Conservation (phyloP, 2,329 filamentous ascomycete genomes). For the Sclerotinia minor region DNA sequence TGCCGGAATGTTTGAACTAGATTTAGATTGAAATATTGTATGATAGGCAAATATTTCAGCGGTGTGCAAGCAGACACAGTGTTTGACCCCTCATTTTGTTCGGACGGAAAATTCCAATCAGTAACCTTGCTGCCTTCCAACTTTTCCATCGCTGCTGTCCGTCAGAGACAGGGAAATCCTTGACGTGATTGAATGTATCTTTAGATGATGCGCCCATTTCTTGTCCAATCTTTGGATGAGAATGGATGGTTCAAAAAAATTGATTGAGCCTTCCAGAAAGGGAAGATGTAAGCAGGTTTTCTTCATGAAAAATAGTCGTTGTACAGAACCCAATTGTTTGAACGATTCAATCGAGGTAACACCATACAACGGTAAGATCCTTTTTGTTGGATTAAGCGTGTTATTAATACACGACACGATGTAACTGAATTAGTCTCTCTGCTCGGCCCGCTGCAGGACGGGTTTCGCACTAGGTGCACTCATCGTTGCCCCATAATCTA, state of each 20-base stretch:
- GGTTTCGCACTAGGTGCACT: constrained; percentile 24
- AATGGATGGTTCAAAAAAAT: not conserved
- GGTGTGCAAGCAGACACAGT: constrained; percentile 14
- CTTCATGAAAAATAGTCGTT: constrained; percentile 1
- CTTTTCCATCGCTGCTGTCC: not conserved
- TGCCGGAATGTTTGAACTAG: constrained; percentile 4
- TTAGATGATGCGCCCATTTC: not conserved
- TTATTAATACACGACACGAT: constrained; percentile 18
- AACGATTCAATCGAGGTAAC: not conserved
- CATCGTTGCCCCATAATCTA: not conserved
- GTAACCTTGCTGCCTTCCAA: not conserved
- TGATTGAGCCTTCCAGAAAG: constrained; percentile 3
- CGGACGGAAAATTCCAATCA: constrained; percentile 13
- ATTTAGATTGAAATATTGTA: constrained; percentile 1
- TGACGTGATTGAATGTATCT: not conserved
- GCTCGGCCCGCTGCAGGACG: constrained; percentile 40
- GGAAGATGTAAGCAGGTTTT: constrained; percentile 12
- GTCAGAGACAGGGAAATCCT: constrained; percentile 9
- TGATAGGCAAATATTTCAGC: not conserved
- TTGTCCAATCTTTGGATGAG: constrained; percentile 1
- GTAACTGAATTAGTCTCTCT: constrained; percentile 29
- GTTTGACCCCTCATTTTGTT: constrained; percentile 1
- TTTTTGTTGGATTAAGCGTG: constrained; percentile 3
- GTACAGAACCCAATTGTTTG: not conserved
- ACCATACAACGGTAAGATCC: constrained; percentile 2